Evolutionary conservation across 805 yeast genomes (phyloP), one percentile per base, ranked within the genome.

Genomic region (Spathaspora gorwiae): DNA sequence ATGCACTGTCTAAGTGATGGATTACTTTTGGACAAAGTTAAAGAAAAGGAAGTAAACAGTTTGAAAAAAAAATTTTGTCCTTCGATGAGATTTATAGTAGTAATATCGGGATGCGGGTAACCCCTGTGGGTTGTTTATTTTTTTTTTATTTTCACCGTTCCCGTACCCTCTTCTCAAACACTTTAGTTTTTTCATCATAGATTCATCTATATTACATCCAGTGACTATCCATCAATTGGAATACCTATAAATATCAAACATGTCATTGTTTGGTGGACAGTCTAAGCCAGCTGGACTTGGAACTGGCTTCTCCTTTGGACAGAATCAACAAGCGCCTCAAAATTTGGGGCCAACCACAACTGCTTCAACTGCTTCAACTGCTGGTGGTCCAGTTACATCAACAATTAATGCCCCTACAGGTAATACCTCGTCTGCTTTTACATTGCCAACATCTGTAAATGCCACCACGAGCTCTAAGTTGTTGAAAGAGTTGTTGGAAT

Each of bases 1-100:
- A 59, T 68, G 84, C 79, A 80, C 86, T 80, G 86, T 80, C 86
- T 80, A 65, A 65, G 81, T 73, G 81, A 77, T 71, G 84, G 84
- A 76, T 68, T 61, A 73, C 72, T 75, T 78, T 79, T 76, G 83
- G 83, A 80, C 83, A 80, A 79, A 79, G 83, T 78, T 62, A 63
- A 61, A 50, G 52, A 59, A 52, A 54, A 56, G 24, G 5, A 19
- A 19, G 24, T 19, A 19, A 19, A 19, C 24, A 5, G 24, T 19
- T 19, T 19, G 24, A 19, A 19, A 19, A 19, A 19, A 19, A 19
- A 19, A 19, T 19, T n/a, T 19, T 19, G 24, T 19, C 5, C 5
- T 19, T 19, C 24, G 24, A 19, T 19, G 24, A 19, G 24, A 19
- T 19, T 19, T 19, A 19, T 19, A 19, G 24, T 5, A 19, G 5